These are phyloP conservation scores for Plasmodium vinckei DNA, from an alignment of 169 alveolate species.

Conservation along the genomic window DNA sequence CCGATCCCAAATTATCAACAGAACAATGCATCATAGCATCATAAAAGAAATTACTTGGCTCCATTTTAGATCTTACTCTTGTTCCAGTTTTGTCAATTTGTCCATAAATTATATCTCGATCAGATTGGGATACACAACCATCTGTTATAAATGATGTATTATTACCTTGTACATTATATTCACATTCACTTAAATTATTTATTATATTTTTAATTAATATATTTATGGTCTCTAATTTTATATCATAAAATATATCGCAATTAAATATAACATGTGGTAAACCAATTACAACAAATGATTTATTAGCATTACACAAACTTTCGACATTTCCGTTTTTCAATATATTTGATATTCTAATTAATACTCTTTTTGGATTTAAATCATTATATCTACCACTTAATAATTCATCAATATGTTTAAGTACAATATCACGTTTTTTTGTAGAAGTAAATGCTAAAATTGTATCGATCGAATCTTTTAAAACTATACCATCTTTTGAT, in stretches of 20 bases:
- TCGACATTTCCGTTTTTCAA: constrained; percentile 22
- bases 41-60: constrained; percentile 57
- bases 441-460: constrained; percentile 12
- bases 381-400: constrained; percentile 56
- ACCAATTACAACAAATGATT: constrained; percentile 27
- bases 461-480: constrained; percentile 10
- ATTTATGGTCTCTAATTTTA: constrained; percentile 34
- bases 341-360: constrained; percentile 44
- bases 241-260: constrained; percentile 24
- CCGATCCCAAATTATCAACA: constrained; percentile 60
- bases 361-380: constrained; percentile 10
- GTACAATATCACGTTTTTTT: background rate
- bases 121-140: constrained; percentile 59
- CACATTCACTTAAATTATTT: constrained; percentile 17
- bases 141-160: background rate
- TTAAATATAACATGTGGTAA: constrained; percentile 45
- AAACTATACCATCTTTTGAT: background rate
- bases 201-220: constrained; percentile 31
- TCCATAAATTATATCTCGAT: constrained; percentile 37
- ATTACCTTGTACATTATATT: background rate
- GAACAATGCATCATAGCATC: constrained; percentile 52
- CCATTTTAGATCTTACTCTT: background rate
- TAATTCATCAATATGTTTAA: constrained; percentile 23
- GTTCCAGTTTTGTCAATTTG: background rate
- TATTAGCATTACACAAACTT: constrained; percentile 36